phyloP scores from a whole-genome alignment of 1,139 yeast species.

The Debaryomyces coudertii region DNA sequence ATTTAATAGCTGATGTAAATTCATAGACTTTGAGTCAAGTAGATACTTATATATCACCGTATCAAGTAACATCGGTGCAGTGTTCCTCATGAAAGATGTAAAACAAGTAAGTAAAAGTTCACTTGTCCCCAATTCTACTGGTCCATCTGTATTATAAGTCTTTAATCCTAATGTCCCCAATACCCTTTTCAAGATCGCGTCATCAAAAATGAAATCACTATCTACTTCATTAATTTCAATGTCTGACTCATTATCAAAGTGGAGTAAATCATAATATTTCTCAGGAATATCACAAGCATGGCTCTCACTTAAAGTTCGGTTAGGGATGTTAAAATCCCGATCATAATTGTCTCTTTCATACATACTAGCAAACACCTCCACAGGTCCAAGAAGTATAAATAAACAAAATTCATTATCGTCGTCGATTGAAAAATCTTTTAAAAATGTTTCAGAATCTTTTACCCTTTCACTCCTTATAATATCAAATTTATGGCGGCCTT shows the following conservation, averaged over 20 bases:
- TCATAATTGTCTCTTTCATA: constrained; percentile 16
- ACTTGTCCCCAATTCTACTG: constrained; percentile 9
- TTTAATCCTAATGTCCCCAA: constrained; percentile 53
- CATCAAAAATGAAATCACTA: constrained; percentile 23
- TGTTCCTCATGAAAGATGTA: constrained; percentile 50
- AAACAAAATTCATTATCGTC: constrained; percentile 23
- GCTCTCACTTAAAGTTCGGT: constrained; percentile 23
- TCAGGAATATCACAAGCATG: constrained; percentile 36
- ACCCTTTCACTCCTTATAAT: constrained; percentile 49
- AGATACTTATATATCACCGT: constrained; percentile 22
- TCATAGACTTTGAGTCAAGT: constrained; percentile 12
- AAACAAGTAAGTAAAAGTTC: constrained; percentile 53
- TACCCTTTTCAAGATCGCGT: constrained; percentile 23
- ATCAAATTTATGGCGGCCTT: constrained; percentile 45
- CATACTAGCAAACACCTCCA: constrained; percentile 20
- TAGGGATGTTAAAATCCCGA: constrained; percentile 26
- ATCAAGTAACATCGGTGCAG: constrained; percentile 43
- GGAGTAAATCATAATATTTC: constrained; percentile 18
- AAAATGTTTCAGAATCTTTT: constrained; percentile 28
- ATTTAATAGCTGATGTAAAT: neutral
- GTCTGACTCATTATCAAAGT: constrained; percentile 16
- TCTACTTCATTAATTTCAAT: constrained; percentile 23
- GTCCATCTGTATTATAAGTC: constrained; percentile 19
- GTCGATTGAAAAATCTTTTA: constrained; percentile 29
- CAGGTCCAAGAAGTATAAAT: constrained; percentile 35